These are phyloP conservation scores for Hanseniaspora valbyensis DNA, from an alignment of 805 yeast species.

Conservation along the genomic window DNA sequence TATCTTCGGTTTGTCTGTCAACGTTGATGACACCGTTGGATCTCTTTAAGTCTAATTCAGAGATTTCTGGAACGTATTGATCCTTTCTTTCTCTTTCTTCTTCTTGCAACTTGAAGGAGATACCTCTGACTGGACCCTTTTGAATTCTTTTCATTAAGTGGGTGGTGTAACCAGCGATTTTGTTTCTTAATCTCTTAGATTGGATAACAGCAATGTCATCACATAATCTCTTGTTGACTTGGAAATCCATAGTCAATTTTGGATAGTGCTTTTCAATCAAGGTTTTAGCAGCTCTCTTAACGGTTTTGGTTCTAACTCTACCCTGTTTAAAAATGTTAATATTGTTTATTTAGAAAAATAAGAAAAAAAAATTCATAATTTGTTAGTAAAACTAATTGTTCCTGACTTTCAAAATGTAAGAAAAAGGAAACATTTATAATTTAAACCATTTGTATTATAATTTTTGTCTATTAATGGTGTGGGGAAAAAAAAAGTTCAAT, in stretches of 20 bases:
- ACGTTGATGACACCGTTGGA: slow-evolving; percentile 93
- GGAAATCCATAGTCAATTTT: slow-evolving; percentile 97
- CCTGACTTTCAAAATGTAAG: too few species aligned
- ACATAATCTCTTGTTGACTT: slow-evolving; percentile 99
- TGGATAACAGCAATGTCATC: slow-evolving; percentile 97
- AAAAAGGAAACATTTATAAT: too few species aligned
- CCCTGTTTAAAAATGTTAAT: slow-evolving; percentile 47
- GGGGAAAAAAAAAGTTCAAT: too few species aligned
- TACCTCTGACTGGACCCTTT: slow-evolving; percentile 99
- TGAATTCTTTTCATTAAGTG: slow-evolving; percentile 99
- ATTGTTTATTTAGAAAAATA: background rate
- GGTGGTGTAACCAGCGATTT: slow-evolving; percentile 99
- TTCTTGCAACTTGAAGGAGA: slow-evolving; percentile 99
- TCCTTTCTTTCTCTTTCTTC: slow-evolving; percentile 99
- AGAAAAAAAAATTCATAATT: background rate
- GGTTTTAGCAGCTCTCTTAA: slow-evolving; percentile 99
- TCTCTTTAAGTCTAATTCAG: slow-evolving; percentile 97
- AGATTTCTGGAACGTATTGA: slow-evolving; percentile 99
- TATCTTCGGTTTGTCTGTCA: slow-evolving; percentile 91
- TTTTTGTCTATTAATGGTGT: too few species aligned
- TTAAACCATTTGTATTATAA: background rate
- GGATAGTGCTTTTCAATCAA: slow-evolving; percentile 99
- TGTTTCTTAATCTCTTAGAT: slow-evolving; percentile 99
- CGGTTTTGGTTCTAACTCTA: slow-evolving; percentile 99
- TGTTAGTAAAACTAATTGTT: slow-evolving; percentile 15